Base-by-base conservation (phyloP, 1,284 basidiomycete genomes). In the Austroboletus novae-zelandiae region DNA sequence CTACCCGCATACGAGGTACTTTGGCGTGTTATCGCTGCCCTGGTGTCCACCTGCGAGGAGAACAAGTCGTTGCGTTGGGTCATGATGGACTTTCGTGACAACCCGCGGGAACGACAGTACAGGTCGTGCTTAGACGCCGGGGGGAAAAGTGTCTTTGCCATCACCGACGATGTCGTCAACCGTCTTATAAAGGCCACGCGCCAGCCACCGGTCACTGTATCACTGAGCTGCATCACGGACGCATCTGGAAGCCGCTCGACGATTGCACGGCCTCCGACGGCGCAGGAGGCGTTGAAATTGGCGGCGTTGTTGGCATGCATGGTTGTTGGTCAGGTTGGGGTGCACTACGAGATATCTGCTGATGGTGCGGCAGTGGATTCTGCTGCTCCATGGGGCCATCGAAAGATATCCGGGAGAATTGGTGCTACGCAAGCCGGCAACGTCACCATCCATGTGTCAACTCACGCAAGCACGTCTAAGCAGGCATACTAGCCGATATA, bases 1-100 rank as follows among this genome's bases (percentile, higher is more conserved):
- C 73, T 84, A 36, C 81, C 81, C 0, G 66, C 76, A 1, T 84
- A 79, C 70, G 83, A 84, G 59, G 79, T 78, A 0, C 66, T 83
- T 42, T 84, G 83, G 83, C 73, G 80, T 15, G 73, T 83, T n/a
- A 68, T 81, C 43, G 81, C 81, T 1, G 68, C 71, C 1, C 61
- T 71, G 1, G 59, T 74, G 41, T 61, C 69, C 20, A 49, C 17
- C 9, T 66, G 72, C 47, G 59, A 58, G 27, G 53, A 66, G 1
- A 53, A 58, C 8, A 49, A 63, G 17, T 59, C 72, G 23, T 55
- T 65, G 45, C 57, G 61, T n/a, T 43, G 58, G 13, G 55, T 65
- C 0, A 74, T 81, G 50, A 48, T 58, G 11, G 62, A 66, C 2
- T 72, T 81, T 48, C 64, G 72, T n/a, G 61, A 62, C 9, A 60